phyloP scores from a whole-genome alignment of 2,329 filamentous ascomycete species.

The Spiromastix sp. region DNA sequence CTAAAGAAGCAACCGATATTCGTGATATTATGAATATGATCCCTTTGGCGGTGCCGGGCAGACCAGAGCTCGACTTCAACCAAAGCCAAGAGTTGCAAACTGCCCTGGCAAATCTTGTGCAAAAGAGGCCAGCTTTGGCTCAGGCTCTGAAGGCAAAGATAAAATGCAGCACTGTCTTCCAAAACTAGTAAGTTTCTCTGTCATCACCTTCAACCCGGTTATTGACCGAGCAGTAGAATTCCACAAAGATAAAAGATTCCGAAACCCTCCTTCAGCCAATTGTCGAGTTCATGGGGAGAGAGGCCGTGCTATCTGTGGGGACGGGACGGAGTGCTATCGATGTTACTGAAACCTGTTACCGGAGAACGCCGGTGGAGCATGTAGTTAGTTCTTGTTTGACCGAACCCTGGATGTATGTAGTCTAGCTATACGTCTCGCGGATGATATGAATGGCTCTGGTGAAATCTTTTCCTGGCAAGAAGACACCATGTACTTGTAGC shows the following conservation, averaged over 20 bases:
- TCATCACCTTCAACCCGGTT: neutral
- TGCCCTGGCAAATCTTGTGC: slow-evolving; percentile 11
- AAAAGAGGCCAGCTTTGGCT: slow-evolving; percentile 9
- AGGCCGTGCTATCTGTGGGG: neutral
- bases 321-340: neutral
- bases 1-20: slow-evolving; percentile 12
- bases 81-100: slow-evolving; percentile 10
- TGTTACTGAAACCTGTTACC: slow-evolving; percentile 1
- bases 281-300: slow-evolving; percentile 1
- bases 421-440: no score
- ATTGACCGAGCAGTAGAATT: slow-evolving; percentile 3
- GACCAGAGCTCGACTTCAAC: slow-evolving; percentile 13
- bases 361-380: neutral
- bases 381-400: slow-evolving; percentile 2
- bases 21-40: slow-evolving; percentile 8
- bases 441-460: slow-evolving; percentile 2
- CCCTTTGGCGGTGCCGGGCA: slow-evolving; percentile 7
- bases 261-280: neutral
- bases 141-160: slow-evolving; percentile 11
- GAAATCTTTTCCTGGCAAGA: neutral
- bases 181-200: slow-evolving; percentile 6
- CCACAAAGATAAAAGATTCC: neutral
- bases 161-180: slow-evolving; percentile 10
- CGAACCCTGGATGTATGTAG: neutral
- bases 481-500: neutral